Evolutionary conservation across 495 filamentous ascomycete genomes (phyloP), one percentile per base, ranked within the genome.

Genomic region (Pyronema omphalodes): DNA sequence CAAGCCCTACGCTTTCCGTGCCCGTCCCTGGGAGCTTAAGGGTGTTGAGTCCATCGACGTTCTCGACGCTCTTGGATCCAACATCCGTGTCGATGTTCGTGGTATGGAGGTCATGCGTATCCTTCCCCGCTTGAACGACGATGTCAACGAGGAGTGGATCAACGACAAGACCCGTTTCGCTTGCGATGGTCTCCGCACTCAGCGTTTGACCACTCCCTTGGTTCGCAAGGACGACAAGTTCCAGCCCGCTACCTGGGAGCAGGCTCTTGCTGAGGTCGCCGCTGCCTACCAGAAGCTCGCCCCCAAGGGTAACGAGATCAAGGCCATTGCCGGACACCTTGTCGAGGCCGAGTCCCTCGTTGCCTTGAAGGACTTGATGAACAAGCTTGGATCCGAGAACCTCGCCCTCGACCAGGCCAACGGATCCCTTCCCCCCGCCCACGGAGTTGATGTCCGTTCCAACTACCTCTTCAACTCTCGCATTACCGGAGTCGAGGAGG

Each of bases 81-180:
- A 88, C 66, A 91, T 98, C 60, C 76, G 93, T 36, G 80, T 96
- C 5, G 91, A 98, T 67, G 79, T 86, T 41, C 76, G 91, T 58
- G 91, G 91, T n/a, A 68, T 95, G 61, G 87, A 95, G 69, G 88
- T 98, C 37, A 94, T 96, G 91, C 79, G 93, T 52, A 75, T 98
- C 52, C 63, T 93, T 14, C 91, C 91, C 12, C 76, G 91, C 60
- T 75, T 96, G 48, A 98, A 96, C 66, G 91, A 98, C 60, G 88
- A 96, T 65, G 77, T 98, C 56, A 98, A 98, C 67, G 91, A 98
- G 70, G 91, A 96, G 70, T 98, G 91, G 91, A 94, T 98, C 65
- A 89, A 95, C 65, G 91, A 98, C 72, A 98, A 98, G 73, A 82
- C 86, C 18, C 77, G 91, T 34, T 98, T 96, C 68, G 89, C 91